Conservation (phyloP, 768 basidiomycete species). For the Suillus discolor region DNA sequence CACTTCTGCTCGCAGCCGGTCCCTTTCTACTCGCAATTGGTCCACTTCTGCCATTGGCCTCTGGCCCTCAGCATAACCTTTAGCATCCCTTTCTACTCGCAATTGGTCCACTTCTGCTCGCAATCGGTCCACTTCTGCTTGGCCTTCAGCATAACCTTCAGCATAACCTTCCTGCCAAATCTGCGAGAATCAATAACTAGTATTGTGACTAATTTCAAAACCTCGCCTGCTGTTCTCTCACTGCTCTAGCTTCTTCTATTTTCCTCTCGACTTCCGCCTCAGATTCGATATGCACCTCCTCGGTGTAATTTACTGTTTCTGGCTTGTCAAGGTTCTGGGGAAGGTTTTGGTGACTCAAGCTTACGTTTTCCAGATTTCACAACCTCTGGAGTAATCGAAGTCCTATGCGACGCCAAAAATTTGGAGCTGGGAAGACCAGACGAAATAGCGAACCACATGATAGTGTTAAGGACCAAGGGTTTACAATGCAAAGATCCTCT, state of each 20-base stretch:
- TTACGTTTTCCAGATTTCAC: not conserved
- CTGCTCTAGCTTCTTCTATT: not conserved
- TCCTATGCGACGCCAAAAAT: not conserved
- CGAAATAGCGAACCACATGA: not conserved
- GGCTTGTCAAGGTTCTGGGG: not conserved
- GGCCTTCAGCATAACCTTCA: not conserved
- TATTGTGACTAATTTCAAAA: not conserved
- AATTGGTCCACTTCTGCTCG: not conserved
- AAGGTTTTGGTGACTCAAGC: not conserved
- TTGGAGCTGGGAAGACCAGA: not conserved
- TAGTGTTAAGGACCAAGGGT: too few species aligned
- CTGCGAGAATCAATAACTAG: not conserved
- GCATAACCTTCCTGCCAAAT: not conserved
- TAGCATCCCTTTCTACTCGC: too few species aligned
- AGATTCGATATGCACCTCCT: not conserved
- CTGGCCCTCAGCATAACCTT: not conserved
- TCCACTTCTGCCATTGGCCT: too few species aligned
- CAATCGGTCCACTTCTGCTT: not conserved
- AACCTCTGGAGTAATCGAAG: not conserved
- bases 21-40: not conserved
- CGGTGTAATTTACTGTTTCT: not conserved
- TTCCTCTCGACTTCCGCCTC: not conserved
- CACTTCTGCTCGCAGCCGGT: not conserved
- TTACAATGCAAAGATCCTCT: too few species aligned
- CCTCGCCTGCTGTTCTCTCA: not conserved